Base-by-base conservation (phyloP, 2,329 filamentous ascomycete species). In the Colletotrichum sidae region DNA sequence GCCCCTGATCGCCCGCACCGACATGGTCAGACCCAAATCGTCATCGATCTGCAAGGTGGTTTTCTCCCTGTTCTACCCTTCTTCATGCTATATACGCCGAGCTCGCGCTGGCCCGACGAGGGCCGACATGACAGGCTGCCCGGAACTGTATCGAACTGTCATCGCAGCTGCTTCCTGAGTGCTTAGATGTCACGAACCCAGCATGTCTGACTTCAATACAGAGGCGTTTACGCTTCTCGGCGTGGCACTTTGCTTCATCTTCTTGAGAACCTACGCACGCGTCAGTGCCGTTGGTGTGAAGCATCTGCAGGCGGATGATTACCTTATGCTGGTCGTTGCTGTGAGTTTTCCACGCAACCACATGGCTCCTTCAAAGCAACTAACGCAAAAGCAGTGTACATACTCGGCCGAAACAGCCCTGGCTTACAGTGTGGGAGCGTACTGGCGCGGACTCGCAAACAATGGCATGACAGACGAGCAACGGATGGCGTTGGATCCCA, bases 231-330 rank as follows among this genome's bases (percentile, higher is more conserved):
- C 83, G 6, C 78, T 88, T 6, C 75, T 88, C 15, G 81, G 74
- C 0, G 69, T 88, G 33, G 85, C 82, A 6, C 72, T 86, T 15
- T 57, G 80, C 38, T 70, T 86, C 50, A 87, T 88, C 11, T 71
- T 72, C 8, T 70, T 89, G 10, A 80, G 88, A 38, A 80, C 82
- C 2, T 81, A 80, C 55, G 80, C 84, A 9, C 79, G 88, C 51
- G 77, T 83, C 69, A 77, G 72, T 38, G 74, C 77, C 10, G 81
- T 83, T 2, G 86, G 87, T 12, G 75, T 82, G 42, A 76, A 74
- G 60, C 78, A 80, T n/a, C 81, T 90, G 60, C 79, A 82, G 68
- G 77, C 81, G 1, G 88, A 90, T 72, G 88, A 90, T 67, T 88
- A 86, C 69, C 47, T 75, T 8, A 75, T 75, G 73, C 62, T 75